Base-by-base conservation (phyloP, 148 eudicot species). In the Chenopodium quinoa region DNA sequence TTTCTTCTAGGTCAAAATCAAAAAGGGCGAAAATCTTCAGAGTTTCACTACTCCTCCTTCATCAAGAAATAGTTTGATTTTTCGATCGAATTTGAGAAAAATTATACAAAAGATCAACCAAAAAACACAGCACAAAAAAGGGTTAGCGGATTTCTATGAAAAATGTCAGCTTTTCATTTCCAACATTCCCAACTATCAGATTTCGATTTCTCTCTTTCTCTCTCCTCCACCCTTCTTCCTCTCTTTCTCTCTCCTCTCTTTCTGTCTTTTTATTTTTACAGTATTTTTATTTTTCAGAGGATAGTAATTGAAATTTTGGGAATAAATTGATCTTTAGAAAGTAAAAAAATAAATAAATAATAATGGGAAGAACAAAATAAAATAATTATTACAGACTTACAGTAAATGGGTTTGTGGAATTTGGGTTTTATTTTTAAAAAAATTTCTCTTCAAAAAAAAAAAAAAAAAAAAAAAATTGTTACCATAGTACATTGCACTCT, bases 131-230 rank as follows among this genome's bases (percentile, higher is more conserved):
- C 7, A 25, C 13, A 3, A 1, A 6, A n/a, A 22, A 47, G n/a
- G 46, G 64, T 74, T 75, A 16, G 40, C 71, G 66, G 64, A 83
- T 54, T 78, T 74, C 40, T 40, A 76, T 76, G 67, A 69, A 81
- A 73, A 85, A 85, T 85, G 87, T 75, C 82, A 77, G 82, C 80
- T 82, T 84, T 58, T 78, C 56, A 79, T 79, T 82, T 79, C 81
- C 81, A 83, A 81, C 87, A 83, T 70, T 81, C 65, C 19, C 62
- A 56, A 56, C 62, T 14, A 80, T 79, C 77, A 82, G 85, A 87
- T 84, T 84, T 71, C 77, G 83, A 80, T 88, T 81, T 78, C 82
- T 82, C 79, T 82, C 85, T 64, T 25, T 46, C 37, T 52, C 76
- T 56, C 71, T 23, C 74, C 64, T 79, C 70, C n/a, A 34, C 37